These are phyloP conservation scores for Xylaria polymorpha DNA, from an alignment of 2,329 filamentous ascomycete genomes.

Conservation along the genomic window DNA sequence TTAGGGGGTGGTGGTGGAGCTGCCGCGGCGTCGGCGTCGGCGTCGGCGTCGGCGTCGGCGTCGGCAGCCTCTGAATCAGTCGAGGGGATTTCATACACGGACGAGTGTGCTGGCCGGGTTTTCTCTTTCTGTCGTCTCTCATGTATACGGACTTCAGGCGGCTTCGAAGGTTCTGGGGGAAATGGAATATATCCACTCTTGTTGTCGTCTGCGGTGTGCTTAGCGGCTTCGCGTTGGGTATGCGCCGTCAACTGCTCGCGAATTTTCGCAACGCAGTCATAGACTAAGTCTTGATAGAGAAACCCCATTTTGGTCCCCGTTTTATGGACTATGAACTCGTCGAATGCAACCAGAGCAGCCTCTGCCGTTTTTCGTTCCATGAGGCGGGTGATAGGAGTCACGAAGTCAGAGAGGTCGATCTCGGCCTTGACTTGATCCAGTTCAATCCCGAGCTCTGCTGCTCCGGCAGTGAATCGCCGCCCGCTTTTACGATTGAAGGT, in stretches of 20 bases:
- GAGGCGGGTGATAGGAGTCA: slow-evolving; percentile 56
- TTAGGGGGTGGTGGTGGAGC: slow-evolving; percentile 1
- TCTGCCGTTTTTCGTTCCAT: slow-evolving; percentile 54
- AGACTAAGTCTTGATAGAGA: slow-evolving; percentile 58
- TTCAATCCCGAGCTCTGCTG: slow-evolving; percentile 52
- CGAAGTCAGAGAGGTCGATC: slow-evolving; percentile 56
- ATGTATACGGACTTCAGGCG: slow-evolving; percentile 47
- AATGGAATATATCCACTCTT: slow-evolving; percentile 41
- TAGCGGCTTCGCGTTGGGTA: background rate
- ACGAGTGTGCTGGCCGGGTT: slow-evolving; percentile 55
- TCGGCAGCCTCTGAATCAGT: slow-evolving; percentile 15
- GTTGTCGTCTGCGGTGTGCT: background rate
- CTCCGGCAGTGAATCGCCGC: slow-evolving; percentile 52
- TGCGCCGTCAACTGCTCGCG: slow-evolving; percentile 46
- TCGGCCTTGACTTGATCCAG: slow-evolving; percentile 53
- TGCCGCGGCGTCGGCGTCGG: background rate
- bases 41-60: no score
- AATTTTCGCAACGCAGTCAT: slow-evolving; percentile 53
- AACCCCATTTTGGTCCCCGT: slow-evolving; percentile 55
- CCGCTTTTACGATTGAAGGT: slow-evolving; percentile 54
- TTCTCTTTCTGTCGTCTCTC: slow-evolving; percentile 57
- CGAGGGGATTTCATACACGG: slow-evolving; percentile 49
- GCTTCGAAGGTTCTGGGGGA: slow-evolving; percentile 36
- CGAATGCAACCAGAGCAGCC: slow-evolving; percentile 52
- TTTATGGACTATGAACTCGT: slow-evolving; percentile 54